phyloP scores from a whole-genome alignment of 1,284 basidiomycete genomes.

The Trichosporon ovoides region DNA sequence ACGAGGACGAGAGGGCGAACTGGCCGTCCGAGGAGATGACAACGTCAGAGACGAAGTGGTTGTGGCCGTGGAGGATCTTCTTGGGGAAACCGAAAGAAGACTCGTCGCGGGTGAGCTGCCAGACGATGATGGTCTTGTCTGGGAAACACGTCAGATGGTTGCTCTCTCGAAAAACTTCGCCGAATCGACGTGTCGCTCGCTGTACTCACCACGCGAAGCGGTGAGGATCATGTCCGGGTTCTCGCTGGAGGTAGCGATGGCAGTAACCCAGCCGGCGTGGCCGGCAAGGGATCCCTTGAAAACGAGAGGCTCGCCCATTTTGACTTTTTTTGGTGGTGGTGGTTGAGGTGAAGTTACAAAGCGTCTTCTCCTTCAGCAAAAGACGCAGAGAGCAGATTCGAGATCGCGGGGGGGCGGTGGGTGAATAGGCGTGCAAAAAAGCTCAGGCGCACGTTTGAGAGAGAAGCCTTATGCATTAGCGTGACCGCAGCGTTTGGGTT shows the following conservation, averaged over 20 bases:
- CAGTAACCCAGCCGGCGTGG: slow-evolving; percentile 95
- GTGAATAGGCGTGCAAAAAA: no score
- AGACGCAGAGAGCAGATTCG: no score
- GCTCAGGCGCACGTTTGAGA: no score
- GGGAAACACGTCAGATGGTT: slow-evolving; percentile 28
- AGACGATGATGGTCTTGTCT: slow-evolving; percentile 99
- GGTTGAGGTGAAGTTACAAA: slow-evolving; percentile 5
- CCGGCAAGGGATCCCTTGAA: slow-evolving; percentile 89
- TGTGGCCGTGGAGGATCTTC: slow-evolving; percentile 96
- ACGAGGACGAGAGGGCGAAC: slow-evolving; percentile 98
- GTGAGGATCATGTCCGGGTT: slow-evolving; percentile 96
- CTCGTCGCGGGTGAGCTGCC: slow-evolving; percentile 96
- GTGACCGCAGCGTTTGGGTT: no score
- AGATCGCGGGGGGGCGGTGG: no score
- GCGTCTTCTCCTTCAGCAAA: no score
- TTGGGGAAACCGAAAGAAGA: slow-evolving; percentile 86
- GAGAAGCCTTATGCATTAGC: no score
- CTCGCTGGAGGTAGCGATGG: slow-evolving; percentile 93
- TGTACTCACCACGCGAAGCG: slow-evolving; percentile 78
- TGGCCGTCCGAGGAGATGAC: slow-evolving; percentile 98
- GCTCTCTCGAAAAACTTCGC: slow-evolving; percentile 13
- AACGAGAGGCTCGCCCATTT: slow-evolving; percentile 77
- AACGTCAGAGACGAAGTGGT: slow-evolving; percentile 99
- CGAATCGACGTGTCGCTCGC: not conserved
- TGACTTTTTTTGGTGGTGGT: slow-evolving; percentile 20